These are phyloP conservation scores for Helicosporidium sp. DNA, from an alignment of 139 green algal genomes.

Conservation along the genomic window DNA sequence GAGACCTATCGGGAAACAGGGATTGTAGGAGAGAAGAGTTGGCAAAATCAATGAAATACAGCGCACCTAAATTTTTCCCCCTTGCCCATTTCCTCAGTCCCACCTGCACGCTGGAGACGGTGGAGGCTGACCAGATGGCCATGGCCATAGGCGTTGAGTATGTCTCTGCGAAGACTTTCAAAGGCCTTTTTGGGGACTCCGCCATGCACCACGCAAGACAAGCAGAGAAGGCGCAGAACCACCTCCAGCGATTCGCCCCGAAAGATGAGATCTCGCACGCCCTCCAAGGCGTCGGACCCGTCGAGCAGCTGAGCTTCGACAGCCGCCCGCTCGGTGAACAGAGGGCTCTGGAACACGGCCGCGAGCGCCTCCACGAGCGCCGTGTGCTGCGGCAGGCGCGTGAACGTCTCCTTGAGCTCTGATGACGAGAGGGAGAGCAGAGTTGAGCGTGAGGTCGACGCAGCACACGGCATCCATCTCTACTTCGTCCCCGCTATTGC, in stretches of 20 bases:
- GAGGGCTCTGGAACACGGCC: constrained; percentile 2
- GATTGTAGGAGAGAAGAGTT: too few relatives aligned
- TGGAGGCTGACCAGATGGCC: constrained; percentile 58
- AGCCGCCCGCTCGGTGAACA: constrained; percentile 12
- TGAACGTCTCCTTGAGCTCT: constrained; percentile 21
- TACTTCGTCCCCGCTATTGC: too few relatives aligned
- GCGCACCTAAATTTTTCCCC: too few relatives aligned
- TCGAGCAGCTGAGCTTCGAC: constrained; percentile 20
- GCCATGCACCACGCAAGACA: constrained; percentile 33
- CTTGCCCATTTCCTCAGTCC: too few relatives aligned
- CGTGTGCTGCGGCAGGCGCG: constrained; percentile 15
- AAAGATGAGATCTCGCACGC: constrained; percentile 46
- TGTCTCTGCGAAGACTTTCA: constrained; percentile 46
- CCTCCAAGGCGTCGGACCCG: constrained; percentile 10
- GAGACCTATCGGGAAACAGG: too few relatives aligned
- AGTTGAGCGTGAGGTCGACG: background rate
- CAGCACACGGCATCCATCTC: too few relatives aligned
- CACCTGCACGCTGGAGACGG: constrained; percentile 36
- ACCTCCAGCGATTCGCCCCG: constrained; percentile 28
- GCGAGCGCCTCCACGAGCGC: constrained; percentile 14
- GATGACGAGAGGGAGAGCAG: background rate
- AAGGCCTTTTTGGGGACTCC: constrained; percentile 53
- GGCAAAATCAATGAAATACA: too few relatives aligned
- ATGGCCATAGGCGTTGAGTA: constrained; percentile 72
- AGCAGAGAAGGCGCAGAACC: constrained; percentile 67